A percentile compares a stretch with the other conserved stretches of the same genome.
These are phyloP conservation scores for Solanum appendiculatum DNA, from an alignment of 257 asterid genomes.

Conservation along the genomic window DNA sequence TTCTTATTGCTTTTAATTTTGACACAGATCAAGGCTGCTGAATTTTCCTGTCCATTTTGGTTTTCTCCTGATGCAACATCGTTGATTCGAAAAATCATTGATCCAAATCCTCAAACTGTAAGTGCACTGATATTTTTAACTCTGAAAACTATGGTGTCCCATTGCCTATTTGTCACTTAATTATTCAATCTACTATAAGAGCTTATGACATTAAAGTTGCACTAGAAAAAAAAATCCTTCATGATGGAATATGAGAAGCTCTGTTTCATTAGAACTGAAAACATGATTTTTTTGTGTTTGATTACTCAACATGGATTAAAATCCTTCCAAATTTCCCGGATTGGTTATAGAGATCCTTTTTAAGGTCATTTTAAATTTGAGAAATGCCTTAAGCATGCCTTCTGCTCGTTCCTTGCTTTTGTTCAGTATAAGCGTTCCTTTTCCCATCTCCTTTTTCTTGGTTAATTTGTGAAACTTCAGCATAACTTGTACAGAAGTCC, in stretches of 20 bases:
- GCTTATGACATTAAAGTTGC: neutral
- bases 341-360: neutral
- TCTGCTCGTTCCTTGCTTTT: neutral
- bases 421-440: neutral
- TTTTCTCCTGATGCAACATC: slow-evolving; percentile 66
- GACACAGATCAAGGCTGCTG: slow-evolving; percentile 72
- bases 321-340: neutral
- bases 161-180: neutral
- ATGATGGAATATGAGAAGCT: neutral
- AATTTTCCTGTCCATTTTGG: slow-evolving; percentile 84
- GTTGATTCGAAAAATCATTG: slow-evolving; percentile 65
- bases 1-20: slow-evolving; percentile 6
- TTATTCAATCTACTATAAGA: neutral
- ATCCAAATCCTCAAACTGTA: slow-evolving; percentile 79
- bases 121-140: slow-evolving; percentile 15
- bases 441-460: neutral
- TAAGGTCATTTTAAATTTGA: neutral
- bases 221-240: neutral
- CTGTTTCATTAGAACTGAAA: neutral
- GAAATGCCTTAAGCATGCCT: neutral
- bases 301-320: neutral
- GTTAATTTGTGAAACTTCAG: neutral
- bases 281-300: neutral
- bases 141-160: neutral
- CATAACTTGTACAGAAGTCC: neutral